These are phyloP conservation scores for Tulasnella sp. DNA, from an alignment of 768 basidiomycete species.

Conservation along the genomic window DNA sequence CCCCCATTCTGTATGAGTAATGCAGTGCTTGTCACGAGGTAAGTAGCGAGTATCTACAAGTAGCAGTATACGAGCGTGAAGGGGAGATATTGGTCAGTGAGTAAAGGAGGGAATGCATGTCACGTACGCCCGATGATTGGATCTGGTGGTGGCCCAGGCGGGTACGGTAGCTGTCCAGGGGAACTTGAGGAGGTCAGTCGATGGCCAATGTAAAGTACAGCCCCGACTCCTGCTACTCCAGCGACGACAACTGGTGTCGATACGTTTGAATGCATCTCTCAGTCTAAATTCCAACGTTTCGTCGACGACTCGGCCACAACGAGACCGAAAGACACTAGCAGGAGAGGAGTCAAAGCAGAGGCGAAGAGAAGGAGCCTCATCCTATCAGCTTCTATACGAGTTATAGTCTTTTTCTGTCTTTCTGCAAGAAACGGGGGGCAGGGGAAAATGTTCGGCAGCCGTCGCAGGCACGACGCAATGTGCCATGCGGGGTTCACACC, in stretches of 20 bases:
- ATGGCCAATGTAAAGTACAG: background rate
- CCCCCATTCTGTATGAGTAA: slow-evolving; percentile 18
- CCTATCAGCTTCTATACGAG: background rate
- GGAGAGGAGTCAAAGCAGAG: background rate
- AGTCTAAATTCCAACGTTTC: background rate
- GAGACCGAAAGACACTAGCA: background rate
- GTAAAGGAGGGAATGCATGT: background rate
- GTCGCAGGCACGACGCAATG: background rate
- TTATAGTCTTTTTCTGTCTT: background rate
- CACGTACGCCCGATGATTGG: slow-evolving; percentile 5
- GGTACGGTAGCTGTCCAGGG: background rate
- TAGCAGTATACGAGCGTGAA: too few species aligned
- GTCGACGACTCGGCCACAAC: background rate
- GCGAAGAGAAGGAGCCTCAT: background rate
- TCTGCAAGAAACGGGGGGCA: background rate
- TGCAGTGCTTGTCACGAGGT: background rate
- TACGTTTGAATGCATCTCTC: background rate
- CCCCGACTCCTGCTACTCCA: background rate
- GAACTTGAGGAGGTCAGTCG: background rate
- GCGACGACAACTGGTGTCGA: background rate
- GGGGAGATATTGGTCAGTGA: background rate
- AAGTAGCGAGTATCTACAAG: slow-evolving; percentile 5
- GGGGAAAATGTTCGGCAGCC: background rate
- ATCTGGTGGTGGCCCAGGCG: slow-evolving; percentile 6
- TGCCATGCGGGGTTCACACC: background rate